A percentile compares a stretch with the other conserved stretches of the same genome.
These are phyloP conservation scores for Erucastrum elatum DNA, from an alignment of 345 rosid species.

Conservation along the genomic window DNA sequence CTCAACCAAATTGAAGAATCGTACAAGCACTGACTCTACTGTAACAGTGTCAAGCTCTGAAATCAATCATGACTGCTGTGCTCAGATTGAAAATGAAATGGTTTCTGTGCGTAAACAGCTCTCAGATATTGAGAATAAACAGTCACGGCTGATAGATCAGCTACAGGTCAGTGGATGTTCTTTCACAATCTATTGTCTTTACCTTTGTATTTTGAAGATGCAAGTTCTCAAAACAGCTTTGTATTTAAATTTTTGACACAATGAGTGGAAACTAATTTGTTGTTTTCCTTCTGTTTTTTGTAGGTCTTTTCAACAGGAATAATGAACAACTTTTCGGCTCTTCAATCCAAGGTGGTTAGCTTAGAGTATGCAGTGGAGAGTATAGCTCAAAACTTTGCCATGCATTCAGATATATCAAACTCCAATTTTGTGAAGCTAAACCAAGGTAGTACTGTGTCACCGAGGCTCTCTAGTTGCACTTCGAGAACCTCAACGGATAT, in stretches of 20 bases:
- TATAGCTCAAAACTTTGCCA: conserved; percentile 48
- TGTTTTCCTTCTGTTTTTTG: neutral
- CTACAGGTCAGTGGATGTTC: conserved; percentile 59
- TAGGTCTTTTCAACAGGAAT: conserved; percentile 73
- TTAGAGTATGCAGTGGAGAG: conserved; percentile 71
- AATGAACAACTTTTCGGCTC: conserved; percentile 57
- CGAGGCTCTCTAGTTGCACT: conserved; percentile 66
- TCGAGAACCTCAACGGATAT: conserved; percentile 66
- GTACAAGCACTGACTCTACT: conserved; percentile 70
- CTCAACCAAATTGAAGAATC: conserved; percentile 51
- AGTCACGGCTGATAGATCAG: conserved; percentile 66
- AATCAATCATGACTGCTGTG: conserved; percentile 52
- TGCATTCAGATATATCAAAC: conserved; percentile 46
- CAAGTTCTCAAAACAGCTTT: neutral
- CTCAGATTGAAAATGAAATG: conserved; percentile 64
- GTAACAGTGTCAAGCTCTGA: conserved; percentile 63
- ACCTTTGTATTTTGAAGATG: neutral
- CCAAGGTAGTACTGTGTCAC: conserved; percentile 51
- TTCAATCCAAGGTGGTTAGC: conserved; percentile 70
- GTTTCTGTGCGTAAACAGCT: conserved; percentile 71
- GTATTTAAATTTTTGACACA: neutral
- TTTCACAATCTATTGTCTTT: neutral
- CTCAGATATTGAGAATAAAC: conserved; percentile 71
- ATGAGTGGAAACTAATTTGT: neutral
- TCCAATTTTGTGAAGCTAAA: conserved; percentile 53